Base-by-base conservation (phyloP, 768 basidiomycete genomes). In the Infundibulicybe gibba region DNA sequence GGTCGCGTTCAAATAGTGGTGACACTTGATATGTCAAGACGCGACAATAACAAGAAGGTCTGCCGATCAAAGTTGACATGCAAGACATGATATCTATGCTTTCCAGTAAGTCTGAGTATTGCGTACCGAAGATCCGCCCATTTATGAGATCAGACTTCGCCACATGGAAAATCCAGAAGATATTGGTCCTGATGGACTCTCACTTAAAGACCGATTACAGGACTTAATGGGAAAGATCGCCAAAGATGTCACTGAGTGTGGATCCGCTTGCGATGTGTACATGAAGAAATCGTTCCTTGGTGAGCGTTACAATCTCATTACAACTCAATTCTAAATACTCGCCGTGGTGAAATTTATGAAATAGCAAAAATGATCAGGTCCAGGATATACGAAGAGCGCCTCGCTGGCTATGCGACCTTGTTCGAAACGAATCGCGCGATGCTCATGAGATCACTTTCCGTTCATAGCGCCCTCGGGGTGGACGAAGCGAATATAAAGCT, bases 1-100 rank as follows among this genome's bases (percentile, higher is more conserved):
- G 14, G 54, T 69, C 11, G 77, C 78, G 1, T 81, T 81, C 59
- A 66, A 71, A 32, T 61, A 0, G 75, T 76, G 5, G 65, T 77
- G 21, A 69, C 70, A 14, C 60, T 80, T 31, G 77, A 79, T 44
- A 45, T 72, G 46, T 73, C 71, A 2, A 63, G 77, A 17, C 61
- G 73, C 17, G 75, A 77, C 17, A 81, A 81, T 44, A 73, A 80
- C 45, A 70, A 67, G 46, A 77, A 76, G 49, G 66, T 79, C 6
- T 71, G 2, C 60, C 66, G 3, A 61, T 81, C 5, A 74, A 74
- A 43, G 48, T 72, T 6, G 70, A 76, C 49, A 81, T 81, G 76
- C 67, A 65, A 48, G 67, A 77, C 35, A 68, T 75, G 64, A 75
- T 80, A 69, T 47, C 56, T 12, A 64, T 64, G 2, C 66, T 80